phyloP scores from a whole-genome alignment of 768 basidiomycete species.

The Phaeotremella fagi region DNA sequence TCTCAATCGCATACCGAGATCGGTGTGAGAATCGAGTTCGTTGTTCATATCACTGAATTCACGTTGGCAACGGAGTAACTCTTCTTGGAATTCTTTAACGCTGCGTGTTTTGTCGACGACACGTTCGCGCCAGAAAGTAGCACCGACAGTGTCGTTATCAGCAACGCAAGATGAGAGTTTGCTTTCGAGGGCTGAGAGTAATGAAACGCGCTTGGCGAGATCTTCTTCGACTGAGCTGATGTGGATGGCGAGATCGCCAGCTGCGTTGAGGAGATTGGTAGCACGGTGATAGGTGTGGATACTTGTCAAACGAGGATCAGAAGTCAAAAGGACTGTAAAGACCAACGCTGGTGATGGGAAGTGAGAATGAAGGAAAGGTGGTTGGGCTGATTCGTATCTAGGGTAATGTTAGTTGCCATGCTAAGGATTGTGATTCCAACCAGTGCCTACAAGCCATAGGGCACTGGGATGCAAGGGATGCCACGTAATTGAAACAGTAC shows the following conservation, averaged over 20 bases:
- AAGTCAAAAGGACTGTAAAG: slow-evolving; percentile 42
- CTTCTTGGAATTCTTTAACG: slow-evolving; percentile 14
- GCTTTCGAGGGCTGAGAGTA: slow-evolving; percentile 30
- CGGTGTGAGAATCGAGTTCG: slow-evolving; percentile 1
- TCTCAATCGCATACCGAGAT: slow-evolving; percentile 3
- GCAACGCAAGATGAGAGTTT: slow-evolving; percentile 16
- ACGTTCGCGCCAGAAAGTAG: slow-evolving; percentile 33
- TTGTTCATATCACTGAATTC: slow-evolving; percentile 11
- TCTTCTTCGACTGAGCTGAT: slow-evolving; percentile 16
- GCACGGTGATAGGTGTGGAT: slow-evolving; percentile 44
- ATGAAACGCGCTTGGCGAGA: slow-evolving; percentile 15
- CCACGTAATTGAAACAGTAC: slow-evolving; percentile 8
- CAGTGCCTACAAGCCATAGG: background rate
- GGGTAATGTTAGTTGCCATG: background rate
- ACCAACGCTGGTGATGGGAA: slow-evolving; percentile 37
- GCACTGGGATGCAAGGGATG: background rate
- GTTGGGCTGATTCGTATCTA: slow-evolving; percentile 43
- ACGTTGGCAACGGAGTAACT: slow-evolving; percentile 8
- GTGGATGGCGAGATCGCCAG: slow-evolving; percentile 15
- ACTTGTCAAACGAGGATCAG: slow-evolving; percentile 38
- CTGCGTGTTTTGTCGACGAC: slow-evolving; percentile 25
- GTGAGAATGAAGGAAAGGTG: slow-evolving; percentile 17
- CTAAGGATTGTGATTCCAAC: background rate
- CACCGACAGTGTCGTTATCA: slow-evolving; percentile 21
- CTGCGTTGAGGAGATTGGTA: slow-evolving; percentile 13